Evolutionary conservation across 139 green algal species (phyloP), one percentile per base, ranked within the genome.

Genomic region (Chlorella sp.): DNA sequence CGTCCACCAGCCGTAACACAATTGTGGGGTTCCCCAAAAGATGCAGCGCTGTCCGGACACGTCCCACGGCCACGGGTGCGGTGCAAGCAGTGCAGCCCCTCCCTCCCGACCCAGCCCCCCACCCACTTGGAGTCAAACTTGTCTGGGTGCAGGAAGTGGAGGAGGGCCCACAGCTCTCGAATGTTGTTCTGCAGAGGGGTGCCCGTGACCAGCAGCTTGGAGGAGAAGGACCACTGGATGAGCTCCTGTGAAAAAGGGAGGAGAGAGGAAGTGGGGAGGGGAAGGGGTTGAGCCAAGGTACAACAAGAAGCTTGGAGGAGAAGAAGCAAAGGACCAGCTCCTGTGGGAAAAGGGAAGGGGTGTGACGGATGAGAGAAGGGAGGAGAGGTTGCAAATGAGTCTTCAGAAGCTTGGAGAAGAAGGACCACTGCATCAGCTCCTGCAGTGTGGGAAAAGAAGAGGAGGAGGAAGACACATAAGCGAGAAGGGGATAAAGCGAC

Each of bases 151-250:
- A 99, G 92, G 92, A 99, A 99, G 93, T 98, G 95, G 90, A 99
- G 93, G 92, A 99, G 95, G 16, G 93, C 94, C 96, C 97, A 99
- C 80, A 99, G 95, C 95, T 97, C 96, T 85, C 93, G 91, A 24
- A 98, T 90, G 89, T 86, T 92, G 92, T 95, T 95, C 88, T 95
- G 96, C 91, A 98, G 94, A 32, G 96, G 96, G 32, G 95, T 98
- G 84, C 97, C 95, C 26, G 97, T 99, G 42, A 99, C 91, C 28
- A 99, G 95, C 91, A 99, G 94, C 95, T 98, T 98, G 93, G 96
- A 97, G 69, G 93, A 93, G 90, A 97, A 96, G 53, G 82, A 88
- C 93, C 96, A 96, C 28, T 86, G 88, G 39, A 83, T 81, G 83
- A 97, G 93, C 90, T 96, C 95, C 86, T 92, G 92, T 86, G 48